Conservation (phyloP, 1,284 basidiomycete genomes). For the Moniliophthora roreri region DNA sequence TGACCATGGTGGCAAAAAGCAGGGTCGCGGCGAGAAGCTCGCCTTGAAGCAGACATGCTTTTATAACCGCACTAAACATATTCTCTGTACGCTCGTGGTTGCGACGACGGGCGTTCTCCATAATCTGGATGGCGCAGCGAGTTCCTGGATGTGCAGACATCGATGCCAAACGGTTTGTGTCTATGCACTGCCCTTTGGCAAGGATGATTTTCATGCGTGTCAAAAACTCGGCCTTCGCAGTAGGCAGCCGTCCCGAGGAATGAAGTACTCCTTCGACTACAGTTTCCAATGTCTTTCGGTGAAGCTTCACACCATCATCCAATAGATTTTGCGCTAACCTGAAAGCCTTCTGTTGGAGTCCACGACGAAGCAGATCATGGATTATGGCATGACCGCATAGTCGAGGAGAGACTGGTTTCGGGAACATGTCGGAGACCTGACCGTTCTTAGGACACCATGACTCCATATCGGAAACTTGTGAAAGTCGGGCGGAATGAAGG, state of each 20-base stretch:
- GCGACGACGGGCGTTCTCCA: conserved; percentile 52
- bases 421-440: conserved; percentile 43
- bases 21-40: conserved; percentile 73
- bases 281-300: conserved; percentile 44
- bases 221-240: conserved; percentile 11
- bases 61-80: conserved; percentile 62
- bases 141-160: conserved; percentile 36
- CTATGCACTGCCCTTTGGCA: conserved; percentile 18
- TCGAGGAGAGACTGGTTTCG: conserved; percentile 49
- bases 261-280: conserved; percentile 32
- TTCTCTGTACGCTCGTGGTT: conserved; percentile 52
- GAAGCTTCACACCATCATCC: conserved; percentile 46
- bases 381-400: conserved; percentile 62
- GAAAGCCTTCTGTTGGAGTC: conserved; percentile 47
- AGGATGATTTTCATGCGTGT: conserved; percentile 19
- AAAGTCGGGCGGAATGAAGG: conserved; percentile 9
- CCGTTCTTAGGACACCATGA: conserved; percentile 2
- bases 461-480: not conserved
- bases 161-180: conserved; percentile 28
- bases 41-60: conserved; percentile 68
- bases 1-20: conserved; percentile 62
- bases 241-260: conserved; percentile 10
- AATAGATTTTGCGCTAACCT: conserved; percentile 52
- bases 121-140: conserved; percentile 51
- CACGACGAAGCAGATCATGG: conserved; percentile 58